Conservation (phyloP, 2,329 filamentous ascomycete genomes). For the Phaeosphaeriaceae sp. region DNA sequence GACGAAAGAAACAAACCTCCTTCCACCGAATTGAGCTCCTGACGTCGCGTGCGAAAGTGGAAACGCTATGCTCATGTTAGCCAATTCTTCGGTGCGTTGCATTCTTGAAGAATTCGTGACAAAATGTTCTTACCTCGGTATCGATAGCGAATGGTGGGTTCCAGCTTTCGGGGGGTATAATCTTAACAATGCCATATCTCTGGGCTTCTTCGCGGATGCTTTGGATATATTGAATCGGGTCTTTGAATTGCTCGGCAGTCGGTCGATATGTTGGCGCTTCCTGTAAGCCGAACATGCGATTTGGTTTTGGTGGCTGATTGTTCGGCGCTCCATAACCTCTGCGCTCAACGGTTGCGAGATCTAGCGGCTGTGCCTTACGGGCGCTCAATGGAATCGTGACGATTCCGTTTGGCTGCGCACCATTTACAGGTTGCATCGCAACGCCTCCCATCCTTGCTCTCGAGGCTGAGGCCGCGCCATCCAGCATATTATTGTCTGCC, state of each 20-base stretch:
- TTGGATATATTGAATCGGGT: slow-evolving; percentile 90
- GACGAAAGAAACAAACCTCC: slow-evolving; percentile 71
- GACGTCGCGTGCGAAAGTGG: slow-evolving; percentile 93
- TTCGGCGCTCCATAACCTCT: slow-evolving; percentile 80
- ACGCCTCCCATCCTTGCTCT: slow-evolving; percentile 40
- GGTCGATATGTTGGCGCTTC: slow-evolving; percentile 92
- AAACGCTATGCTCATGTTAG: slow-evolving; percentile 71
- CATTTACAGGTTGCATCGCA: slow-evolving; percentile 29
- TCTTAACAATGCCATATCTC: slow-evolving; percentile 92
- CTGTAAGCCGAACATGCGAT: slow-evolving; percentile 80
- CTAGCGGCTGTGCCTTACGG: slow-evolving; percentile 71
- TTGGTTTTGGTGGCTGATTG: slow-evolving; percentile 77
- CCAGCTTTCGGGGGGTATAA: slow-evolving; percentile 92
- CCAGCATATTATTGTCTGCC: slow-evolving; percentile 32
- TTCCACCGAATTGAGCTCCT: slow-evolving; percentile 97
- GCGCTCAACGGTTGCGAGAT: slow-evolving; percentile 88
- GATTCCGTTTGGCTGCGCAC: slow-evolving; percentile 48
- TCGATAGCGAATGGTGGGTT: slow-evolving; percentile 95
- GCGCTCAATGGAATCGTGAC: slow-evolving; percentile 66
- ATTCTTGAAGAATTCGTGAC: neutral
- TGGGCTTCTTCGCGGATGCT: slow-evolving; percentile 87
- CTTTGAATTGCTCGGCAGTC: slow-evolving; percentile 91
- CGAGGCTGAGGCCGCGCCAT: slow-evolving; percentile 29
- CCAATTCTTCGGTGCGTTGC: neutral
- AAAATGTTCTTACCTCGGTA: slow-evolving; percentile 74